phyloP scores from a whole-genome alignment of 108 stramenopile species.

The Nannochloropsis oceanica region DNA sequence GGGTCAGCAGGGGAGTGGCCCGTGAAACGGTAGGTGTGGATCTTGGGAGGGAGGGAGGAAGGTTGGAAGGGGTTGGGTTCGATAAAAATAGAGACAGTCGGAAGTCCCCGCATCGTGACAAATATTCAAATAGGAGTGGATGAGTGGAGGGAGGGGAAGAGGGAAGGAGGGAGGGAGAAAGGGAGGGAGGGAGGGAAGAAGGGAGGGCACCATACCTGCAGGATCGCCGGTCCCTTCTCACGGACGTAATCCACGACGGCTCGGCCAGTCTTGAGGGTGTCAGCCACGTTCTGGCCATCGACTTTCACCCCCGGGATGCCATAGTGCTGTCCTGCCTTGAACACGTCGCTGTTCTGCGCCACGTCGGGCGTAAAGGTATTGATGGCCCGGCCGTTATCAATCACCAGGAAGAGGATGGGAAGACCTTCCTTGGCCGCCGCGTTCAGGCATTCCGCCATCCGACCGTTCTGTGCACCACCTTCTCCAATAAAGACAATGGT shows the following conservation, averaged over 20 bases:
- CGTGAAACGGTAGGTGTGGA: constrained; percentile 94
- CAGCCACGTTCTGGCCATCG: constrained; percentile 70
- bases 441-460: constrained; percentile 86
- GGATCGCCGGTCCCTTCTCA: constrained; percentile 76
- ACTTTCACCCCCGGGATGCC: constrained; percentile 82
- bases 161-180: background rate
- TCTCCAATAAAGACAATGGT: constrained; percentile 87
- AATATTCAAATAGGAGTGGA: background rate
- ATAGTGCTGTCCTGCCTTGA: constrained; percentile 81
- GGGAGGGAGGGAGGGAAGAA: background rate
- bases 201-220: constrained; percentile 50
- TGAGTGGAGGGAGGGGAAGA: background rate
- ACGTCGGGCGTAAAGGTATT: constrained; percentile 95
- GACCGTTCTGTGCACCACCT: constrained; percentile 87
- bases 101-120: background rate
- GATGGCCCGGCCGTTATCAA: constrained; percentile 96
- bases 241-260: constrained; percentile 91
- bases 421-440: constrained; percentile 90
- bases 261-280: constrained; percentile 84
- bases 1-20: constrained; percentile 96
- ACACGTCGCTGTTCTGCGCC: constrained; percentile 76
- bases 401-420: constrained; percentile 73
- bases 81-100: background rate
- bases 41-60: constrained; percentile 33
- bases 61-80: too few species aligned